Conservation (phyloP, 2,329 filamentous ascomycete species). For the Phaeophleospora eucalypticola region DNA sequence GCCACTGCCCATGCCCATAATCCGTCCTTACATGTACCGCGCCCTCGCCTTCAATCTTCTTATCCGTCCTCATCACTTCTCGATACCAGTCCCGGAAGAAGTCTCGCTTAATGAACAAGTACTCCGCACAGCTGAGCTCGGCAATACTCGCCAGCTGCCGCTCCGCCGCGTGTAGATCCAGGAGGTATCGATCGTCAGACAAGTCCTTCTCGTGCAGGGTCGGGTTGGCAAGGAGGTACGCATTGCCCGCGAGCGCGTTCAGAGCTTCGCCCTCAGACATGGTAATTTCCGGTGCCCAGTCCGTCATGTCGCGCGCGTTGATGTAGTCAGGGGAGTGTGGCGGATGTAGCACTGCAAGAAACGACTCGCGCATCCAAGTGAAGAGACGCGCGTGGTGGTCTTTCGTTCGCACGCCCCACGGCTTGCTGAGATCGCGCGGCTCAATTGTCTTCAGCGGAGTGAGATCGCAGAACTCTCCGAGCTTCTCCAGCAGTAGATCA, state of each 20-base stretch:
- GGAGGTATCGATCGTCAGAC: slow-evolving; percentile 20
- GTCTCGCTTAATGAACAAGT: slow-evolving; percentile 23
- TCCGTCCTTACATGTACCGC: slow-evolving; percentile 13
- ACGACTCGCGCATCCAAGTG: slow-evolving; percentile 16
- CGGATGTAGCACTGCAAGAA: slow-evolving; percentile 12
- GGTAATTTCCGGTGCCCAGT: slow-evolving; percentile 18
- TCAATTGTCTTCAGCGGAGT: neutral
- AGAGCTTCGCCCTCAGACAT: slow-evolving; percentile 15
- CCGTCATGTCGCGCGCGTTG: slow-evolving; percentile 10
- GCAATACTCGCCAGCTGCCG: slow-evolving; percentile 14
- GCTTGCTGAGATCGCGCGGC: slow-evolving; percentile 1
- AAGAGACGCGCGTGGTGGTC: slow-evolving; percentile 15
- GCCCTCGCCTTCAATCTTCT: slow-evolving; percentile 8
- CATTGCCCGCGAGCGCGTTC: slow-evolving; percentile 10
- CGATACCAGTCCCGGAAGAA: slow-evolving; percentile 20
- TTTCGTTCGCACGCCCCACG: neutral
- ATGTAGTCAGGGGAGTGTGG: slow-evolving; percentile 23
- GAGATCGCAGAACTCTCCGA: slow-evolving; percentile 4
- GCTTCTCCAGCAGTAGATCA: slow-evolving; percentile 7
- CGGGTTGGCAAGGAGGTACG: neutral
- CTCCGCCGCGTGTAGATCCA: slow-evolving; percentile 18
- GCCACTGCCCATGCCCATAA: slow-evolving; percentile 17
- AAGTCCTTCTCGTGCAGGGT: slow-evolving; percentile 4
- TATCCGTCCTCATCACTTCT: slow-evolving; percentile 9
- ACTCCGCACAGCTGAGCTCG: slow-evolving; percentile 19